Percentiles rank a stretch among this genome's conserved stretches.
Conservation (phyloP, 768 basidiomycete genomes). For the Favolaschia claudopus region DNA sequence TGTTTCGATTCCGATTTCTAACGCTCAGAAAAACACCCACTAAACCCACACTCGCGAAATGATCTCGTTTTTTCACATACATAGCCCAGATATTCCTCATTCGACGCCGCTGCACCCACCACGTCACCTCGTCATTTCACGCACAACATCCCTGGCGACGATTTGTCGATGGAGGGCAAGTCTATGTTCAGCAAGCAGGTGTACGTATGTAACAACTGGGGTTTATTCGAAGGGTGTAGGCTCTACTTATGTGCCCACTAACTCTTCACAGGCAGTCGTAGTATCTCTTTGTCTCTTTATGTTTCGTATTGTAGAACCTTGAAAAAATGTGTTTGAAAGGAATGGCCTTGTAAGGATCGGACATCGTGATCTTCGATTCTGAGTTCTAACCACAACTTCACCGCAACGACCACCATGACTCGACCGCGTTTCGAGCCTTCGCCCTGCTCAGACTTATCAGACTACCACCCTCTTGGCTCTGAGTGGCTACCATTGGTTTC, state of each 20-base stretch:
- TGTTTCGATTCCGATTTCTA: constrained; percentile 47
- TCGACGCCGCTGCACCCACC: constrained; percentile 13
- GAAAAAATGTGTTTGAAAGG: not conserved
- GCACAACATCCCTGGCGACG: constrained; percentile 3
- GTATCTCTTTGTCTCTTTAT: constrained; percentile 15
- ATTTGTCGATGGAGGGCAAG: constrained; percentile 14
- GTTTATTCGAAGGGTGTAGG: constrained; percentile 30
- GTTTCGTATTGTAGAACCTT: constrained; percentile 23
- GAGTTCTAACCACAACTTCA: no score
- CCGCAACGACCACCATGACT: not conserved
- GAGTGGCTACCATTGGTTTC: constrained; percentile 36
- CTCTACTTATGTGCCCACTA: constrained; percentile 33
- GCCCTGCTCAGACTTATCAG: constrained; percentile 2
- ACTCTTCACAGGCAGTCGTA: constrained; percentile 28
- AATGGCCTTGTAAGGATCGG: not conserved
- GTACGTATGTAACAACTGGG: constrained; percentile 30
- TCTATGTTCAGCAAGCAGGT: constrained; percentile 23
- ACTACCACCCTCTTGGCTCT: not conserved
- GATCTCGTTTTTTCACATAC: constrained; percentile 27
- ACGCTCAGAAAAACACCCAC: constrained; percentile 51
- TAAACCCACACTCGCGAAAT: constrained; percentile 40
- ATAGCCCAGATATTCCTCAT: constrained; percentile 27
- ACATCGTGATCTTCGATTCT: not conserved
- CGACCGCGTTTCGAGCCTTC: constrained; percentile 26
- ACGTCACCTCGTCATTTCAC: constrained; percentile 3